Conservation (phyloP, 805 yeast genomes). For the Candida boleticola region DNA sequence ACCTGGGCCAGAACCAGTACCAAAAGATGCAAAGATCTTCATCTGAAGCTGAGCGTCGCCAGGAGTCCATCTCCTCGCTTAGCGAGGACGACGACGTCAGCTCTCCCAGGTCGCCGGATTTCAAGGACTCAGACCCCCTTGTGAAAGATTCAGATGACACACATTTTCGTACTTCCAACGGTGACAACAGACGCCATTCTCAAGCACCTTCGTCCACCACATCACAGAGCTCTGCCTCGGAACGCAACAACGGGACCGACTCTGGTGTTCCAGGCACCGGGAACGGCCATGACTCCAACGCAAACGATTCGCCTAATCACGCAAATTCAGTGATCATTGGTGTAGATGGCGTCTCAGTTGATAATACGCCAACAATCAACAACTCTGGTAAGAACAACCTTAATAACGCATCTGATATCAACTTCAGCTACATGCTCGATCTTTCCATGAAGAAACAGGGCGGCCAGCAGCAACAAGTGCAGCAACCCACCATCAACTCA, state of each 20-base stretch:
- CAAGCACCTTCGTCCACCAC: background rate
- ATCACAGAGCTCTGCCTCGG: background rate
- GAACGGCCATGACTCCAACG: background rate
- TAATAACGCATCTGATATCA: background rate
- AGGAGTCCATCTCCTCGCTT: background rate
- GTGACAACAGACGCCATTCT: background rate
- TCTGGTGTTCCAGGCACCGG: background rate
- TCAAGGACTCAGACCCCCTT: background rate
- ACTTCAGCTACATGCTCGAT: background rate
- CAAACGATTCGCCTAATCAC: background rate
- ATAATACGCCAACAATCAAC: background rate
- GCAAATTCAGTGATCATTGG: background rate
- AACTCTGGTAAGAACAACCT: slow-evolving; percentile 3
- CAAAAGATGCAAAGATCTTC: too few relatives aligned
- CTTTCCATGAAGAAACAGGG: background rate
- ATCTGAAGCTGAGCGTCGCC: background rate
- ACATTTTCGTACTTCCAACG: too few relatives aligned
- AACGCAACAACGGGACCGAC: background rate
- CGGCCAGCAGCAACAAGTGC: background rate
- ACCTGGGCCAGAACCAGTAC: slow-evolving; percentile 9
- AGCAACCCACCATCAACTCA: slow-evolving; percentile 1
- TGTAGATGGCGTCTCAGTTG: background rate
- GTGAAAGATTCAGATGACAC: background rate
- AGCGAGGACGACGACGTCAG: background rate
- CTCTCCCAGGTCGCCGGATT: slow-evolving; percentile 6